Base-by-base conservation (phyloP, 73 alveolate species). In the Loxodes magnus region DNA sequence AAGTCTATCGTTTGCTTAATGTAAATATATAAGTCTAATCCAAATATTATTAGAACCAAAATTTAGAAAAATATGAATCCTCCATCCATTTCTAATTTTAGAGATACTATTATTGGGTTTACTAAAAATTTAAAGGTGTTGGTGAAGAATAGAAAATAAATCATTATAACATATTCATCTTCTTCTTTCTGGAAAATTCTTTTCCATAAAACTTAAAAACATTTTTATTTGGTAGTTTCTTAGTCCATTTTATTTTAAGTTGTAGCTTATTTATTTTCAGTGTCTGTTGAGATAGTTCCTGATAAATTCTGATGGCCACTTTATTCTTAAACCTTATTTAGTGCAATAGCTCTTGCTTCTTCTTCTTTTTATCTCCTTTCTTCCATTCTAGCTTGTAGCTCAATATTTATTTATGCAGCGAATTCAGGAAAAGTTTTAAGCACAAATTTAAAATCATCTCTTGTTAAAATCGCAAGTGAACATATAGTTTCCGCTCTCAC, bases 351-450 rank as follows among this genome's bases (percentile, higher is more conserved):
- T 16, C 2, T 46, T 46, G 43, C 22, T 46, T 17, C 46, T 24
- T 46, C 27, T 41, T 24, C 78, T 31, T 0, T 35, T 14, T 10
- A 49, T 69, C 0, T 36, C 70, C 4, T 23, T 34, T 44, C 46
- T 42, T 33, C 23, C n/a, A n/a, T n/a, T n/a, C n/a, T n/a, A n/a
- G n/a, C n/a, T n/a, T 56, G 35, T 15, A 9, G 2, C 22, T 55
- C 68, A 12, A 21, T 42, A 4, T 24, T n/a, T 43, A 73, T 59
- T 51, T 34, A 42, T 3, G 4, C 46, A 4, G 16, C 14, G 36
- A 76, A 76, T 29, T 41, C 54, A 2, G 90, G 90, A 56, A 51
- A 76, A 14, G 46, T 46, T 2, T 25, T 39, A 27, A 75, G 50
- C 7, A 76, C 58, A 0, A 56, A 26, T 4, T 63, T 57, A 50